A percentile compares a stretch with the other conserved stretches of the same genome.
Conservation (phyloP, 2,329 filamentous ascomycete species). For the Gnomoniopsis smithogilvyi region DNA sequence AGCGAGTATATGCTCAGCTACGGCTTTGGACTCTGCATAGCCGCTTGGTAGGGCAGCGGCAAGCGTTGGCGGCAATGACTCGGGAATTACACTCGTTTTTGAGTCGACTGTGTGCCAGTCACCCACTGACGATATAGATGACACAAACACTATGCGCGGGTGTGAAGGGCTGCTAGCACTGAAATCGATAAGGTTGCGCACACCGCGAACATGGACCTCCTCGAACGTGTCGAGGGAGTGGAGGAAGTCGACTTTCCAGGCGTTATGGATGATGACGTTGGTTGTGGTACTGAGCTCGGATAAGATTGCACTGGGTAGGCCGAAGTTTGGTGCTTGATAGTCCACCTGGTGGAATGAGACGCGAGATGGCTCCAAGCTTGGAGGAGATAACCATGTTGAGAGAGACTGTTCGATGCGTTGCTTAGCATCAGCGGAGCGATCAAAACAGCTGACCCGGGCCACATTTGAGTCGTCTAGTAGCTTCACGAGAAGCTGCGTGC, state of each 20-base stretch:
- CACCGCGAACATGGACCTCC: conserved; percentile 17
- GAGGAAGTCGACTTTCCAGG: conserved; percentile 26
- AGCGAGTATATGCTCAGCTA: conserved; percentile 19
- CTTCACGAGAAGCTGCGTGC: conserved; percentile 28
- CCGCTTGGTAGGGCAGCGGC: conserved; percentile 14
- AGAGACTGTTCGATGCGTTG: conserved; percentile 8
- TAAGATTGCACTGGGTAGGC: background rate
- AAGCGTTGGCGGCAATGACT: conserved; percentile 8
- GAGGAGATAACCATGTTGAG: conserved; percentile 1
- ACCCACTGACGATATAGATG: conserved; percentile 19
- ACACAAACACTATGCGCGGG: conserved; percentile 20
- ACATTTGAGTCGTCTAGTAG: conserved; percentile 25
- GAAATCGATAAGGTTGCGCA: conserved; percentile 19
- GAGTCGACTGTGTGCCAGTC: conserved; percentile 12
- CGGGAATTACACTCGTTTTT: conserved; percentile 4
- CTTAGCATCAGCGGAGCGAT: conserved; percentile 17
- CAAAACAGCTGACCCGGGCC: conserved; percentile 25
- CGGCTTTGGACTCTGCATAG: conserved; percentile 21
- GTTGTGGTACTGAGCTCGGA: background rate
- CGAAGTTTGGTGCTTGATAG: conserved; percentile 7
- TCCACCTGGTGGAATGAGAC: conserved; percentile 13
- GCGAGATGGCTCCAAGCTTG: background rate
- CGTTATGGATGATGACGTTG: conserved; percentile 21
- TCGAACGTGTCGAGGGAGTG: conserved; percentile 20
- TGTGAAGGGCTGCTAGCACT: background rate